Evolutionary conservation across 768 basidiomycete species (phyloP).

Genomic region (Hericium coralloides): DNA sequence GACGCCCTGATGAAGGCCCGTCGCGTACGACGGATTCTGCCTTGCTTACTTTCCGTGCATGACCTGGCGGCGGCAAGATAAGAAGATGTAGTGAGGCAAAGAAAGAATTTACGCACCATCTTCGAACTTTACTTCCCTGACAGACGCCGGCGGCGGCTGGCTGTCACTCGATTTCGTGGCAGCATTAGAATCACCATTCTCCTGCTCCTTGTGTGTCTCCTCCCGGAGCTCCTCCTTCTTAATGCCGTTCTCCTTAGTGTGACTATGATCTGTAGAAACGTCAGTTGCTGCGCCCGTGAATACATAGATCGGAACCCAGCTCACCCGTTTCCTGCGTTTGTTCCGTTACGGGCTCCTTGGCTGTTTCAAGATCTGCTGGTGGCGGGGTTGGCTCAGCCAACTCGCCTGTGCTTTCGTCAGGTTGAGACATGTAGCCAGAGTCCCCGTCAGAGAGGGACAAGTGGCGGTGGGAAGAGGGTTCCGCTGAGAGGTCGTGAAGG

Average conservation of each 20-base stretch:
- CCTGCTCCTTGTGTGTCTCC: not conserved
- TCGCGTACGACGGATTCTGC: too few relatives aligned
- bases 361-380: not conserved
- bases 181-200: too few relatives aligned
- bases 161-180: not conserved
- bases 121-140: not conserved
- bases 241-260: not conserved
- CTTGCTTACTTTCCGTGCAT: too few relatives aligned
- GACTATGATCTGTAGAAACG: too few relatives aligned
- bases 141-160: conserved; percentile 1
- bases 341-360: not conserved
- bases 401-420: not conserved
- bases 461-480: not conserved
- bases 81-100: too few relatives aligned
- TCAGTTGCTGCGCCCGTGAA: not conserved
- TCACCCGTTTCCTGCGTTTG: not conserved
- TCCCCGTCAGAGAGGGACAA: not conserved
- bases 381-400: not conserved
- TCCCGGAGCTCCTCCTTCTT: not conserved
- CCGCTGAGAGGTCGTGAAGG: not conserved
- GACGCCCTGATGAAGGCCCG: conserved; percentile 1
- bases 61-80: too few relatives aligned
- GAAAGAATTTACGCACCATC: not conserved
- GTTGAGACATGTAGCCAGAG: conserved; percentile 7
- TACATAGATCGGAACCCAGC: not conserved